These are phyloP conservation scores for Chiua virens DNA, from an alignment of 768 basidiomycete genomes.

Conservation along the genomic window DNA sequence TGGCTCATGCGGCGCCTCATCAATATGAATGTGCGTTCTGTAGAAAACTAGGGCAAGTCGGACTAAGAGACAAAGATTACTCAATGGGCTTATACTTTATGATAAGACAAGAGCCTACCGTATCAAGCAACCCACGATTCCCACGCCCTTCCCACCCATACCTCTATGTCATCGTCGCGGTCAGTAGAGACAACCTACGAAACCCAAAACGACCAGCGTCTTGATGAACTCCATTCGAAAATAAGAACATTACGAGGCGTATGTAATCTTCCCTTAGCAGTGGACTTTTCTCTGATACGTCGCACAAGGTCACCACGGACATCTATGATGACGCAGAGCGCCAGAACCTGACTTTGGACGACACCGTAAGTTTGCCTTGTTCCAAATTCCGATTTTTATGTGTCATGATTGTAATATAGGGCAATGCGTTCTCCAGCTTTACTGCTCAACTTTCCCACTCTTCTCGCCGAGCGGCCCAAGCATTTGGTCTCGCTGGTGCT, in stretches of 20 bases:
- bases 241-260: conserved; percentile 82
- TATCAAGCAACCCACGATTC: conserved; percentile 18
- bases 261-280: conserved; percentile 19
- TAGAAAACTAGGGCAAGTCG: no score
- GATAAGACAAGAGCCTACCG: no score
- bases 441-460: conserved; percentile 62
- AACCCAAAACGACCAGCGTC: conserved; percentile 78
- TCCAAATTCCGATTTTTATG: not conserved
- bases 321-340: conserved; percentile 83
- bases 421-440: conserved; percentile 67
- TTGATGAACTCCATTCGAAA: conserved; percentile 85
- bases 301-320: conserved; percentile 75
- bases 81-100: no score
- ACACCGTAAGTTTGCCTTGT: conserved; percentile 54
- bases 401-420: conserved; percentile 35
- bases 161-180: conserved; percentile 37
- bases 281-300: not conserved
- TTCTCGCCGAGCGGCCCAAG: conserved; percentile 66
- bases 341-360: conserved; percentile 77
- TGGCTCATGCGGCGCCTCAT: no score
- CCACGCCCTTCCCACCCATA: conserved; percentile 11
- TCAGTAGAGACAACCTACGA: conserved; percentile 75
- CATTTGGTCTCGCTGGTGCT: conserved; percentile 62
- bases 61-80: no score
- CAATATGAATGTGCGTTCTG: no score